A percentile compares a stretch with the other conserved stretches of the same genome.
phyloP scores from a whole-genome alignment of 2,329 filamentous ascomycete genomes.

The Fusarium subtropicale region DNA sequence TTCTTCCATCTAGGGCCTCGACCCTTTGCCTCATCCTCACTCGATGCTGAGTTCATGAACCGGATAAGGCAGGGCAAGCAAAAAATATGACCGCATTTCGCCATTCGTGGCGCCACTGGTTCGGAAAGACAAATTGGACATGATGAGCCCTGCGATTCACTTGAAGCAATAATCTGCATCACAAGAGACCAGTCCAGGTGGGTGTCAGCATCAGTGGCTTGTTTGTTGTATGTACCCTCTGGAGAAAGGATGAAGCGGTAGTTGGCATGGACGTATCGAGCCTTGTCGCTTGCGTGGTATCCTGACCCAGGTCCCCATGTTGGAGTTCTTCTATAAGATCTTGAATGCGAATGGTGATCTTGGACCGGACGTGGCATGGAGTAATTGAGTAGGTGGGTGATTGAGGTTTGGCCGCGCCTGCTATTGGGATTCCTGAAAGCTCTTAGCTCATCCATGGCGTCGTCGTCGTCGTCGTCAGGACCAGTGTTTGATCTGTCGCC shows the following conservation, averaged over 20 bases:
- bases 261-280: constrained; percentile 91
- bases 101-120: constrained; percentile 95
- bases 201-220: constrained; percentile 87
- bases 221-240: constrained; percentile 79
- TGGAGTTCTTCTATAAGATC: constrained; percentile 75
- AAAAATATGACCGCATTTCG: constrained; percentile 96
- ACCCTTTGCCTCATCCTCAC: constrained; percentile 75
- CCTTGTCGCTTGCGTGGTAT: constrained; percentile 91
- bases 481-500: constrained; percentile 51
- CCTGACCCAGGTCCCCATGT: constrained; percentile 90
- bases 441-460: constrained; percentile 84
- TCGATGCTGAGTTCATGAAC: constrained; percentile 88
- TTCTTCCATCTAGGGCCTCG: constrained; percentile 89
- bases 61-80: constrained; percentile 93
- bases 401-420: constrained; percentile 93
- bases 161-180: constrained; percentile 89
- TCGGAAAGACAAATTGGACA: constrained; percentile 96
- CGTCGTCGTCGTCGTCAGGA: constrained; percentile 82
- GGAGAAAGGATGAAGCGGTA: constrained; percentile 97
- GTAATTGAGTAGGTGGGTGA: constrained; percentile 96
- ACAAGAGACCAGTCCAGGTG: constrained; percentile 92
- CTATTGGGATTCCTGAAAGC: constrained; percentile 68
- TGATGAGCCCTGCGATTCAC: constrained; percentile 86
- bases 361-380: constrained; percentile 78
- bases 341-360: constrained; percentile 64